These are phyloP conservation scores for Xylaria intraflava DNA, from an alignment of 495 filamentous ascomycete genomes.

Conservation along the genomic window DNA sequence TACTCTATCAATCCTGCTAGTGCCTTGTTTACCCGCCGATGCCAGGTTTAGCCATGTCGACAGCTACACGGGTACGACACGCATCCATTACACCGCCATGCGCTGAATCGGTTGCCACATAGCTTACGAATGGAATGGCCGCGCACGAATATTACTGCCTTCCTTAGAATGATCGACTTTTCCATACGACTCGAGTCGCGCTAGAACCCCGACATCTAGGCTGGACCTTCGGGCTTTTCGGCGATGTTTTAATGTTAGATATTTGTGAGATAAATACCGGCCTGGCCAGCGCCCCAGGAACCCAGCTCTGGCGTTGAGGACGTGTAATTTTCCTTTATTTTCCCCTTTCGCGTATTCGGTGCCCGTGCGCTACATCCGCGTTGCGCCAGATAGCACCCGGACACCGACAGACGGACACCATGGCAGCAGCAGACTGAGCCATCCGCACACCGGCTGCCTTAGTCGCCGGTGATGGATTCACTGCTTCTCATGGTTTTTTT, in stretches of 20 bases:
- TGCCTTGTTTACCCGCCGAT: background rate
- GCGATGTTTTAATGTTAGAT: constrained; percentile 5
- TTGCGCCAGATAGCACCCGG: constrained; percentile 11
- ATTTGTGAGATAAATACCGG: background rate
- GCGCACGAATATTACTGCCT: background rate
- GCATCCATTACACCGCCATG: constrained; percentile 28
- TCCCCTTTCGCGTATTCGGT: background rate
- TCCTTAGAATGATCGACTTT: background rate
- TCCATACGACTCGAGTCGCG: background rate
- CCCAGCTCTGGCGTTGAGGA: background rate
- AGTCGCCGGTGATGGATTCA: no score
- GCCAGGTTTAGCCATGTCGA: background rate
- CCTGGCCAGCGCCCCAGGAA: background rate
- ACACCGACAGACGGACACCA: constrained; percentile 3
- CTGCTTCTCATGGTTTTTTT: constrained; percentile 1
- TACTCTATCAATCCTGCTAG: constrained; percentile 80
- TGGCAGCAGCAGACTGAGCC: constrained; percentile 1
- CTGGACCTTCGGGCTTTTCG: constrained; percentile 1
- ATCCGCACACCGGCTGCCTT: constrained; percentile 1
- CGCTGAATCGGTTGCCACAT: background rate
- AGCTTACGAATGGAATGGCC: constrained; percentile 12
- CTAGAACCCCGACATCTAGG: background rate
- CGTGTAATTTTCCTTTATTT: constrained; percentile 12
- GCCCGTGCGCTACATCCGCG: constrained; percentile 1
- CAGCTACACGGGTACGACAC: constrained; percentile 2